A percentile compares a stretch with the other conserved stretches of the same genome.
These are phyloP conservation scores for Leonotis leonurus DNA, from an alignment of 257 asterid genomes.

Conservation along the genomic window DNA sequence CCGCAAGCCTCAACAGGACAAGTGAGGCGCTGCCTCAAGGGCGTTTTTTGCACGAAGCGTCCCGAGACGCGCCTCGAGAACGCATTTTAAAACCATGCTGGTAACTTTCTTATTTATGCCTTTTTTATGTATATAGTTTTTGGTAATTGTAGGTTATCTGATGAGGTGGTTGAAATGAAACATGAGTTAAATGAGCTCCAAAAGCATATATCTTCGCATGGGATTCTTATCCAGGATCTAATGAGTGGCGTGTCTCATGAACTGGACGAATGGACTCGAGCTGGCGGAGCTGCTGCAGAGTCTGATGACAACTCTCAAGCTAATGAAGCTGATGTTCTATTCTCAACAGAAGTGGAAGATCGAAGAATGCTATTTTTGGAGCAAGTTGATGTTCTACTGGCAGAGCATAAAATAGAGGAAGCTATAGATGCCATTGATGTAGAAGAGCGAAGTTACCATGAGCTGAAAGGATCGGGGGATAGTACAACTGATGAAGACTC, in stretches of 20 bases:
- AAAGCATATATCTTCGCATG: slow-evolving; percentile 81
- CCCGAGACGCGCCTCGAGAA: too few species aligned
- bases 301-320: slow-evolving; percentile 34
- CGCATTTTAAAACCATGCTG: too few species aligned
- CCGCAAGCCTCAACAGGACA: too few species aligned
- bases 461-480: slow-evolving; percentile 55
- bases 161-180: slow-evolving; percentile 88
- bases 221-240: slow-evolving; percentile 82
- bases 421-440: slow-evolving; percentile 80
- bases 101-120: neutral
- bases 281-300: slow-evolving; percentile 36
- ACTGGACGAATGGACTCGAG: slow-evolving; percentile 60
- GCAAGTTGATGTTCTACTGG: slow-evolving; percentile 78
- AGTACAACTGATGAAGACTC: slow-evolving; percentile 40
- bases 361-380: slow-evolving; percentile 59
- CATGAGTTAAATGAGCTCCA: slow-evolving; percentile 86
- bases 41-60: too few species aligned
- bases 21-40: too few species aligned
- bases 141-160: slow-evolving; percentile 62
- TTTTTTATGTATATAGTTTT: neutral
- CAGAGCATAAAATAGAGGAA: slow-evolving; percentile 91
- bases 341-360: slow-evolving; percentile 50
- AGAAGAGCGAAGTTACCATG: slow-evolving; percentile 65
- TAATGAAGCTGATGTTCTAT: slow-evolving; percentile 35
- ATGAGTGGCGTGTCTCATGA: slow-evolving; percentile 79